phyloP scores from a whole-genome alignment of 495 filamentous ascomycete species.

The Annulohypoxylon bovei region DNA sequence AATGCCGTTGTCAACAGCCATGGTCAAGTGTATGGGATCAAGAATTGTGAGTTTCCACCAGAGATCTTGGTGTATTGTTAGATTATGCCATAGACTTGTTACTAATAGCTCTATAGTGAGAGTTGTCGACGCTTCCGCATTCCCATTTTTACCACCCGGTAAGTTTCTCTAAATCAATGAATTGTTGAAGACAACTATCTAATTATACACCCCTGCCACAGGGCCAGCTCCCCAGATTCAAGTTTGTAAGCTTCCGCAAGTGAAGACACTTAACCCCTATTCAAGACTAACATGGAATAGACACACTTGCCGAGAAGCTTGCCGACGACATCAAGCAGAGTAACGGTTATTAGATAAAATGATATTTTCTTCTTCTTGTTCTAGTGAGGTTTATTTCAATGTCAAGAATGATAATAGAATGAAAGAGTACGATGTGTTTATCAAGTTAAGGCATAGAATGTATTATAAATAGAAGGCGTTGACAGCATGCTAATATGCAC shows the following conservation, averaged over 20 bases:
- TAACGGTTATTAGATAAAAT: not conserved
- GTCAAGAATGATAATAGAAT: not conserved
- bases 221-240: slow-evolving; percentile 4
- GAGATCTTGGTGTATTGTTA: not conserved
- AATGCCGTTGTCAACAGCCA: slow-evolving; percentile 61
- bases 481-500: not conserved
- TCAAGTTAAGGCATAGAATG: not conserved
- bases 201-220: not conserved
- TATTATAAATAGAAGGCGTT: not conserved
- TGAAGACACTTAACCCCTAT: not conserved
- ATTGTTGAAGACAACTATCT: not conserved
- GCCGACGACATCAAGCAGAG: slow-evolving; percentile 7
- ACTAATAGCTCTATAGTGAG: slow-evolving; percentile 46
- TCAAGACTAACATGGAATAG: not conserved
- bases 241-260: not conserved
- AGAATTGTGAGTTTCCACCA: slow-evolving; percentile 30
- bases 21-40: slow-evolving; percentile 62
- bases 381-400: not conserved
- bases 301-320: slow-evolving; percentile 6
- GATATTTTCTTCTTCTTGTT: not conserved
- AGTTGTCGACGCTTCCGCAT: slow-evolving; percentile 67
- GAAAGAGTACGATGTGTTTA: not conserved
- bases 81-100: not conserved
- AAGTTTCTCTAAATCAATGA: slow-evolving; percentile 4
- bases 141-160: slow-evolving; percentile 66